Evolutionary conservation across 495 filamentous ascomycete genomes (phyloP).

Genomic region (Hypoxylon lienhwacheense): DNA sequence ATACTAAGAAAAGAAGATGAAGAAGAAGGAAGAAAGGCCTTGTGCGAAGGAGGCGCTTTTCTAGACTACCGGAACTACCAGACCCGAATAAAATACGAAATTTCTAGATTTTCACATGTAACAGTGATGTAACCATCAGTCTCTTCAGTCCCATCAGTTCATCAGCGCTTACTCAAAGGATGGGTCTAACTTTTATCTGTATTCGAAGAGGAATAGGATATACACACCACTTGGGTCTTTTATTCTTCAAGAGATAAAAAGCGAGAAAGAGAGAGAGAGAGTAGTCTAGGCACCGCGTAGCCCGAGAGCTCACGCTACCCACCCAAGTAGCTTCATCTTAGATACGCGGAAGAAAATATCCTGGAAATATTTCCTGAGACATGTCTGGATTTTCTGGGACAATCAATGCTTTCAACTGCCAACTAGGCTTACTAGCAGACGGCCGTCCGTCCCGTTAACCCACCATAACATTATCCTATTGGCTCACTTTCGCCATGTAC

Average conservation of each 20-base stretch:
- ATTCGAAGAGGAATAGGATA: neutral
- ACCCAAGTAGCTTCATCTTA: no score
- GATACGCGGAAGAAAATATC: neutral
- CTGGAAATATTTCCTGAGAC: slow-evolving; percentile 16
- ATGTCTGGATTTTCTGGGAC: slow-evolving; percentile 6
- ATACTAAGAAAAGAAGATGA: slow-evolving; percentile 3
- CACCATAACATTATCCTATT: slow-evolving; percentile 1
- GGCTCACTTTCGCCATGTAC: slow-evolving; percentile 1
- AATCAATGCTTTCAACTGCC: slow-evolving; percentile 7
- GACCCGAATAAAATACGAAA: slow-evolving; percentile 1
- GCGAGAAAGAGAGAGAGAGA: neutral
- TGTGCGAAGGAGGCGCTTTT: slow-evolving; percentile 3
- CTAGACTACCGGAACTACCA: slow-evolving; percentile 10
- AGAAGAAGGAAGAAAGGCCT: neutral
- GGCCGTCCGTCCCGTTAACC: neutral
- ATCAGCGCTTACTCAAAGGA: neutral
- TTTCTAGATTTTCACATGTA: slow-evolving; percentile 6
- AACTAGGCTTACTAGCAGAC: neutral
- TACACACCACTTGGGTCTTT: neutral
- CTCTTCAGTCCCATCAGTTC: no score
- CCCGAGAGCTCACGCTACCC: no score
- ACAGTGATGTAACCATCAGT: slow-evolving; percentile 7
- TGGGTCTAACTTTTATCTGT: neutral
- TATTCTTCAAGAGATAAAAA: neutral
- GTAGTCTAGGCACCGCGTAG: neutral